These are phyloP conservation scores for Grammothele lineata DNA, from an alignment of 768 basidiomycete species.

Conservation along the genomic window DNA sequence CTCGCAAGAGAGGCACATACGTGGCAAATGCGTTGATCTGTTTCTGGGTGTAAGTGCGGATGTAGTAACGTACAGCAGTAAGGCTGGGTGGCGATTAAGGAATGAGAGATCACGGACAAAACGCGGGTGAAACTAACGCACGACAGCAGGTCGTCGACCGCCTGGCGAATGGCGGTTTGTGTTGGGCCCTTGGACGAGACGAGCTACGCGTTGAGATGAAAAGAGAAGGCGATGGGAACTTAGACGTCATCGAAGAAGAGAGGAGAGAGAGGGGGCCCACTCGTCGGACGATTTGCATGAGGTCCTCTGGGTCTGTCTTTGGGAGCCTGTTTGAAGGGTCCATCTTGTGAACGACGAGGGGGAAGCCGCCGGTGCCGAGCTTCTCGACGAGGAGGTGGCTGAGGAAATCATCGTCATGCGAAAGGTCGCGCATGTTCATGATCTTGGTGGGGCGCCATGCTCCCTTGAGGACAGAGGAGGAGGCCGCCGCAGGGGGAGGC, in stretches of 20 bases:
- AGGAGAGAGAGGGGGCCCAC: conserved; percentile 39
- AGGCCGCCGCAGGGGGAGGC: conserved; percentile 20
- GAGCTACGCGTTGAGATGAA: conserved; percentile 37
- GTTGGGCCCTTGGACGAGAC: conserved; percentile 49
- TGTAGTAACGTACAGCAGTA: conserved; percentile 70
- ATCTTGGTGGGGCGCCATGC: conserved; percentile 80
- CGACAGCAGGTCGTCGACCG: conserved; percentile 77
- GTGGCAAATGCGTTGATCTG: conserved; percentile 91
- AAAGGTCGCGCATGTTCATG: conserved; percentile 89
- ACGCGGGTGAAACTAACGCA: conserved; percentile 43
- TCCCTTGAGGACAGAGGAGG: conserved; percentile 21
- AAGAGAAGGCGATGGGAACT: conserved; percentile 14
- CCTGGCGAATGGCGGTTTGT: conserved; percentile 58
- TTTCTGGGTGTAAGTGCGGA: conserved; percentile 70
- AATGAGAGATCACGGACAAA: conserved; percentile 19
- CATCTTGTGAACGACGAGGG: conserved; percentile 90
- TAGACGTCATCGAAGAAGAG: conserved; percentile 26
- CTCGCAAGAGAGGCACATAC: conserved; percentile 45
- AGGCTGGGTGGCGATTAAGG: conserved; percentile 43
- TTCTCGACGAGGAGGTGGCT: conserved; percentile 88
- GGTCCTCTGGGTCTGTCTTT: conserved; percentile 63
- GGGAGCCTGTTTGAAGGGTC: conserved; percentile 73
- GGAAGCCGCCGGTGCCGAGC: conserved; percentile 72
- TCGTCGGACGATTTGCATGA: conserved; percentile 73
- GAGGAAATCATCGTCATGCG: conserved; percentile 88